Base-by-base conservation (phyloP, 2,329 filamentous ascomycete genomes). In the Aspergillus sp. region DNA sequence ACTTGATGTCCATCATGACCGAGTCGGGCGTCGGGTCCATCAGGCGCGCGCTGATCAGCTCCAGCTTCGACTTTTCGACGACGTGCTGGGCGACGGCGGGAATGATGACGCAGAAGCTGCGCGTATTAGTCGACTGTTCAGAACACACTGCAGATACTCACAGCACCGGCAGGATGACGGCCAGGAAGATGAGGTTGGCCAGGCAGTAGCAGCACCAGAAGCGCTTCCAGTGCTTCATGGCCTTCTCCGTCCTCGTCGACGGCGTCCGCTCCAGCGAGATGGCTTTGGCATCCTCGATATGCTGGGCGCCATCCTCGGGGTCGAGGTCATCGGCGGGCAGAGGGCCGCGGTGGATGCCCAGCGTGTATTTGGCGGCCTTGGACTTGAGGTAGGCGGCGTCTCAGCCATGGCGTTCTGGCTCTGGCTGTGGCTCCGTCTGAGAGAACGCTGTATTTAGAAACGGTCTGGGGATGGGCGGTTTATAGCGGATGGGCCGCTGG, bases 31-130 rank as follows among this genome's bases (percentile, higher is more conserved):
- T 48, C 8, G 60, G 53, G 11, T 60, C 48, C 32, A 60, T 38
- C 14, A 65, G 47, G 0, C 46, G 42, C 1, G 57, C 57, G 28
- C 46, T 44, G 39, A 54, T 51, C 20, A 65, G 52, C 2, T 60
- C 50, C 4, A 65, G 46, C 11, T 47, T 34, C 3, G 58, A 57
- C 28, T 55, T 51, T 32, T 63, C 41, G 13, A 64, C 50, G 11
- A 64, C 49, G 19, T 49, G 39, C 26, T 64, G 61, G 1, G 61
- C 59, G 20, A 64, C 48, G 8, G 58, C 59, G n/a, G 61, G 61
- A 5, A 64, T 51, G 12, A 54, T 47, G 29, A 61, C 44, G 1
- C 58, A 36, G 45, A 65, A 64, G 34, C 61, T 65, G 30, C 17
- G 25, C 10, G 12, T 12, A 26, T 41, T 30, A 43, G 39, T 25